A percentile compares a stretch with the other conserved stretches of the same genome.
phyloP scores from a whole-genome alignment of 768 basidiomycete species.

The Hysterangium stoloniferum region DNA sequence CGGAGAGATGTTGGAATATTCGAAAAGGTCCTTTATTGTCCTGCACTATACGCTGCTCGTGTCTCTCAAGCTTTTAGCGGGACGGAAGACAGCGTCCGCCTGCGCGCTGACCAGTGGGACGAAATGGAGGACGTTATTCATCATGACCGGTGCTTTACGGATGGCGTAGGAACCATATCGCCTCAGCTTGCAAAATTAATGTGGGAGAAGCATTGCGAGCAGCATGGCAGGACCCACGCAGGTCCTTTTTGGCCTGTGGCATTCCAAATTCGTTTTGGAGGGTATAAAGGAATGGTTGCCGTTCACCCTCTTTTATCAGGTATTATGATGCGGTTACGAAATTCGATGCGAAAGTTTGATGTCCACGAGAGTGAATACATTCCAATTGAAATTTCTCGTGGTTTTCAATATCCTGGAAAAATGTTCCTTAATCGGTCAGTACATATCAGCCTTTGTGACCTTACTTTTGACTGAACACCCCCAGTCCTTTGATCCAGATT shows the following conservation, averaged over 20 bases:
- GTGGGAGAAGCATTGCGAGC: conserved; percentile 46
- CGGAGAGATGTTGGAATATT: conserved; percentile 65
- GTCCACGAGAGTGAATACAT: conserved; percentile 40
- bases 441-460: conserved; percentile 6
- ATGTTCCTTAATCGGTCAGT: conserved; percentile 67
- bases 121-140: conserved; percentile 49
- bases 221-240: conserved; percentile 19
- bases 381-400: conserved; percentile 65
- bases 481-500: conserved; percentile 66
- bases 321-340: conserved; percentile 60
- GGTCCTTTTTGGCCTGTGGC: conserved; percentile 12
- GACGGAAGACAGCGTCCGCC: conserved; percentile 63
- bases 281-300: conserved; percentile 74
- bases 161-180: conserved; percentile 78
- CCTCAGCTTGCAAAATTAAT: conserved; percentile 47
- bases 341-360: conserved; percentile 72
- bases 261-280: conserved; percentile 79
- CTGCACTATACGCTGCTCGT: conserved; percentile 79
- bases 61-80: conserved; percentile 80
- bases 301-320: conserved; percentile 51
- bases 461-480: not conserved
- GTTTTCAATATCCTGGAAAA: conserved; percentile 49
- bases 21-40: conserved; percentile 38
- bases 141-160: conserved; percentile 48
- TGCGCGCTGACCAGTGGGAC: conserved; percentile 52